Conservation (phyloP, 176 grass and related monocot species). For the Rhynchospora breviuscula region DNA sequence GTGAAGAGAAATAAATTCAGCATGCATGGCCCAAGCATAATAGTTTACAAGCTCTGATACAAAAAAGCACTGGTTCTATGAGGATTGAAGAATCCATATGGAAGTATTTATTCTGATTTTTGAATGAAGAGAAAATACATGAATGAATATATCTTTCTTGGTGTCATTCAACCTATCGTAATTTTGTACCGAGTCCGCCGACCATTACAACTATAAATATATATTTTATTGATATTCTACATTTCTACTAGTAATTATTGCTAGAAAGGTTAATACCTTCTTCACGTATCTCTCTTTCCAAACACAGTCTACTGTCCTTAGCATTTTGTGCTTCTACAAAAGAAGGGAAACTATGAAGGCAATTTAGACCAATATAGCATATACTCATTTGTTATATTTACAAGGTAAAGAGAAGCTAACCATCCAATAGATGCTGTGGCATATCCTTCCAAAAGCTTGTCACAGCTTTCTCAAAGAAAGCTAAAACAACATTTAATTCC, state of each 20-base stretch:
- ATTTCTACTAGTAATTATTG: conserved; percentile 11
- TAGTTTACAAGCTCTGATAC: not conserved
- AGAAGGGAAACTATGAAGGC: conserved; percentile 25
- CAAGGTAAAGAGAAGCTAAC: conserved; percentile 39
- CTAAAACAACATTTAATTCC: conserved; percentile 74
- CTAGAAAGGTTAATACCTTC: conserved; percentile 29
- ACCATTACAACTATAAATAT: conserved; percentile 22
- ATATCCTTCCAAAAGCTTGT: conserved; percentile 60
- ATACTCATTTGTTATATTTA: conserved; percentile 20
- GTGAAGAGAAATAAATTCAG: not conserved
- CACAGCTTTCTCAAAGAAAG: conserved; percentile 72
- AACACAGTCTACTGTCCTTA: conserved; percentile 22
- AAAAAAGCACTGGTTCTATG: not conserved
- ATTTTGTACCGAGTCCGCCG: not conserved
- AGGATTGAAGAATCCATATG: not conserved
- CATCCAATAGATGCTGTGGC: conserved; percentile 35
- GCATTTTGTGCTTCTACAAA: conserved; percentile 29
- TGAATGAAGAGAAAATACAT: not conserved
- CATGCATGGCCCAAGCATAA: not conserved
- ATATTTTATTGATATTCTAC: conserved; percentile 18
- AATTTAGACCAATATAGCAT: conserved; percentile 14
- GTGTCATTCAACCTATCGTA: not conserved
- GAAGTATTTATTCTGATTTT: not conserved
- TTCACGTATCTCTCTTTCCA: conserved; percentile 35
- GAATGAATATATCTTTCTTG: not conserved